phyloP scores from a whole-genome alignment of 257 asterid species.

The Penstemon barbatus region DNA sequence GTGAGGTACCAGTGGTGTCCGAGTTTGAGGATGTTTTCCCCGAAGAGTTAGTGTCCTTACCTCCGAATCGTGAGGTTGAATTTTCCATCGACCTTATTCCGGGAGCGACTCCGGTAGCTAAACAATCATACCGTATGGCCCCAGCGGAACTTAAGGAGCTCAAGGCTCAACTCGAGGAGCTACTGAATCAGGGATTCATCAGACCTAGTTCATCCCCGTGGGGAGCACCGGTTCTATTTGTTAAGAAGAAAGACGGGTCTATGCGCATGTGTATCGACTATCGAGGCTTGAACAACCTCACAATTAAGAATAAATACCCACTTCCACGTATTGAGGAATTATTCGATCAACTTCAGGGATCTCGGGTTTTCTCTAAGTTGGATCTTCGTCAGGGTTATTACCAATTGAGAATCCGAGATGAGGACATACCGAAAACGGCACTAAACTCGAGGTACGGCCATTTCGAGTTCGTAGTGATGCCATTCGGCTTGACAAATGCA shows the following conservation, averaged over 20 bases:
- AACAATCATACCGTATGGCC: neutral
- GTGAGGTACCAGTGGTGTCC: neutral
- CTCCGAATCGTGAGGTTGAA: neutral
- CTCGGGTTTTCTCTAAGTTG: too few species aligned
- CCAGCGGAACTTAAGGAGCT: neutral
- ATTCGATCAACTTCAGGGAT: too few species aligned
- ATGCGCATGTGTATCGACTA: too few species aligned
- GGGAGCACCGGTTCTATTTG: too few species aligned
- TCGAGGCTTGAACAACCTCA: too few species aligned
- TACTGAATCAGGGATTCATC: neutral
- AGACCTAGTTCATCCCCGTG: neutral
- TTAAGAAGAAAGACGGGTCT: too few species aligned
- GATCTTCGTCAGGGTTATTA: neutral
- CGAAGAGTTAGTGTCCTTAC: neutral
- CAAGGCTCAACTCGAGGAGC: neutral
- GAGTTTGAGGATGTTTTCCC: neutral
- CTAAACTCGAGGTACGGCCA: neutral
- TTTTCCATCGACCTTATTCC: neutral
- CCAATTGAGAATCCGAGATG: neutral
- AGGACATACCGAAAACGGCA: neutral
- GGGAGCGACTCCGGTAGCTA: neutral
- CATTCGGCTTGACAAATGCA: too few species aligned
- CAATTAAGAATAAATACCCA: too few species aligned
- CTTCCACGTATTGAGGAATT: too few species aligned
- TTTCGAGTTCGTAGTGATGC: too few species aligned